phyloP scores from a whole-genome alignment of 2,329 filamentous ascomycete species.

The Penicillium sp. region DNA sequence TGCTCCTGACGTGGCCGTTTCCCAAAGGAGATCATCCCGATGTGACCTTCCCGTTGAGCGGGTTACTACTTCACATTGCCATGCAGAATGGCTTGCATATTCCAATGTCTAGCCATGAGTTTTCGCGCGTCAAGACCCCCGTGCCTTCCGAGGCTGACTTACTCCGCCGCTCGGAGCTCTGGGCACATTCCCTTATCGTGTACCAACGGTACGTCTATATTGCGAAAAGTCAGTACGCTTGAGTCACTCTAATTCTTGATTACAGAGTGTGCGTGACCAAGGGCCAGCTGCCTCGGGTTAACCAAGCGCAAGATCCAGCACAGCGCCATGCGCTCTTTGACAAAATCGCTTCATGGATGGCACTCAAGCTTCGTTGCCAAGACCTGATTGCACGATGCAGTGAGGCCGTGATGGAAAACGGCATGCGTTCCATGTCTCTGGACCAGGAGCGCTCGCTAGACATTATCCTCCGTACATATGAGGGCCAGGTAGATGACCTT shows the following conservation, averaged over 20 bases:
- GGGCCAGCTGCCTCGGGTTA: constrained; percentile 36
- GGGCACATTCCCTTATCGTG: constrained; percentile 41
- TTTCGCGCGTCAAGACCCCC: constrained; percentile 35
- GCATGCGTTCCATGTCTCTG: constrained; percentile 36
- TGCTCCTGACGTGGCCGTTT: constrained; percentile 43
- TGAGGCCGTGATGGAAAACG: constrained; percentile 37
- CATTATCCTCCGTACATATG: constrained; percentile 37
- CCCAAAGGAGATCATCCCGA: constrained; percentile 38
- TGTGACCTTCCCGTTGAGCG: constrained; percentile 37
- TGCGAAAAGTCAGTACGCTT: not conserved
- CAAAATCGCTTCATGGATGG: constrained; percentile 34
- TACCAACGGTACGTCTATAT: constrained; percentile 37
- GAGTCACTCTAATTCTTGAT: not conserved
- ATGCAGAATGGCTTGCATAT: constrained; percentile 46
- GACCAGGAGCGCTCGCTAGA: constrained; percentile 42
- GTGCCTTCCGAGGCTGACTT: constrained; percentile 36
- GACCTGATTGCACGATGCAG: constrained; percentile 39
- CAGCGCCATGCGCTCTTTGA: constrained; percentile 36
- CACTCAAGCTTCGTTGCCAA: constrained; percentile 40
- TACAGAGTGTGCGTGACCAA: constrained; percentile 39
- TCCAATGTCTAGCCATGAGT: constrained; percentile 44
- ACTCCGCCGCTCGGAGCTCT: constrained; percentile 38
- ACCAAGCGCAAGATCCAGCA: constrained; percentile 37
- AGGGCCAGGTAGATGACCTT: constrained; percentile 37
- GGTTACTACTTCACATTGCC: constrained; percentile 41